Evolutionary conservation across 2,329 filamentous ascomycete genomes (phyloP), one percentile per base, ranked within the genome.

Genomic region (Phialemonium atrogriseum): DNA sequence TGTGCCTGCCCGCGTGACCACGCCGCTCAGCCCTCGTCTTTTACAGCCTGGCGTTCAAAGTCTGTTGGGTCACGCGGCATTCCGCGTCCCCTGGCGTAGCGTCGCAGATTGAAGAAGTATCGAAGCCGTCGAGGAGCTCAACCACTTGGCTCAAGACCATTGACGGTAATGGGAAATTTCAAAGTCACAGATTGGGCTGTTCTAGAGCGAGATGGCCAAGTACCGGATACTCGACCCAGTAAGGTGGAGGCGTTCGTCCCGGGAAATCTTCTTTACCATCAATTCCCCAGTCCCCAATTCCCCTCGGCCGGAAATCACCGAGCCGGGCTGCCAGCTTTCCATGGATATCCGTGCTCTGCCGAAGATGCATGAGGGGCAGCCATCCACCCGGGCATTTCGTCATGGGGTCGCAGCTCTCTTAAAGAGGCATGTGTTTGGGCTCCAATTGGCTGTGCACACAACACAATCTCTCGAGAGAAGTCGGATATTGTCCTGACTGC

Each of bases 221-320:
- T 23, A n/a, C n/a, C n/a, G n/a, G n/a, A n/a, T n/a, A n/a, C n/a
- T n/a, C n/a, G n/a, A n/a, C n/a, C n/a, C n/a, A n/a, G n/a, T n/a
- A n/a, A n/a, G n/a, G n/a, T n/a, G n/a, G n/a, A n/a, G n/a, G n/a
- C n/a, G n/a, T n/a, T n/a, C n/a, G 32, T 40, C 37, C 45, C 43
- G 45, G 45, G 37, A 46, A 46, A 48, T 46, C 36, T 36, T 48
- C 45, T 48, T 48, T 42, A 32, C 23, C 21, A 18, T 20, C 30
- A 33, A 24, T 27, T 12, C 25, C 25, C 13, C 27, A 12, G 15
- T 35, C 33, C 34, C 28, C 37, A 28, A 39, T 47, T 47, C 46
- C 48, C 39, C 46, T 49, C 46, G 47, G 42, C 47, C 47, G 46
- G 45, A 34, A 25, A 34, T 42, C 27, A 29, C 28, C 29, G 13